A percentile compares a stretch with the other conserved stretches of the same genome.
These are phyloP conservation scores for Calonectria pseudoturangicola DNA, from an alignment of 2,329 filamentous ascomycete species.

Conservation along the genomic window DNA sequence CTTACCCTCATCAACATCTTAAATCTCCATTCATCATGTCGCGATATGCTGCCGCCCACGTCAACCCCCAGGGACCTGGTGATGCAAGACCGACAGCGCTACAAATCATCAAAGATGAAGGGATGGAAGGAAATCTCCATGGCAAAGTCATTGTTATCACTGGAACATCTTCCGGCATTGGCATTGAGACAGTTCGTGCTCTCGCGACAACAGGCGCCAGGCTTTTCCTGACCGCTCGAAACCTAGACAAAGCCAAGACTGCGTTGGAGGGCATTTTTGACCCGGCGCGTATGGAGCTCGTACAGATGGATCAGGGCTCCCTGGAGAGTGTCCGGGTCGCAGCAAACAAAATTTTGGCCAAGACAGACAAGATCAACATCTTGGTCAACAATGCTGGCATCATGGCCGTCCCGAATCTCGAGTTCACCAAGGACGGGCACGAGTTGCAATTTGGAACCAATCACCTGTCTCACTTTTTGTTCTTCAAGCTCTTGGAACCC, in stretches of 20 bases:
- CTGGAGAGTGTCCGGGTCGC: constrained; percentile 26
- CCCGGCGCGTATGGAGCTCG: constrained; percentile 9
- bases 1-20: neutral
- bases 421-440: constrained; percentile 41
- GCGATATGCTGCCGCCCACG: constrained; percentile 47
- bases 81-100: constrained; percentile 58
- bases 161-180: constrained; percentile 61
- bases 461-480: constrained; percentile 46
- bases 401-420: constrained; percentile 36
- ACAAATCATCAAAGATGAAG: constrained; percentile 59
- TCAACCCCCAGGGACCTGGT: constrained; percentile 51
- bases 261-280: constrained; percentile 50
- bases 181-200: constrained; percentile 62
- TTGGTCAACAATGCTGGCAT: constrained; percentile 54
- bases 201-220: constrained; percentile 61
- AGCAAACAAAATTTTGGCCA: neutral
- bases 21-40: constrained; percentile 18
- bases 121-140: constrained; percentile 48
- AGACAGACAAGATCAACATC: constrained; percentile 38
- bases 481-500: constrained; percentile 38
- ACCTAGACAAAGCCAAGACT: constrained; percentile 58
- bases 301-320: constrained; percentile 26
- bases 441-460: constrained; percentile 47
- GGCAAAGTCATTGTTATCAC: constrained; percentile 63
- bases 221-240: constrained; percentile 60